Percentiles rank a stretch among this genome's conserved stretches.
phyloP scores from a whole-genome alignment of 2,329 filamentous ascomycete genomes.

The Microcyclospora pomicola region DNA sequence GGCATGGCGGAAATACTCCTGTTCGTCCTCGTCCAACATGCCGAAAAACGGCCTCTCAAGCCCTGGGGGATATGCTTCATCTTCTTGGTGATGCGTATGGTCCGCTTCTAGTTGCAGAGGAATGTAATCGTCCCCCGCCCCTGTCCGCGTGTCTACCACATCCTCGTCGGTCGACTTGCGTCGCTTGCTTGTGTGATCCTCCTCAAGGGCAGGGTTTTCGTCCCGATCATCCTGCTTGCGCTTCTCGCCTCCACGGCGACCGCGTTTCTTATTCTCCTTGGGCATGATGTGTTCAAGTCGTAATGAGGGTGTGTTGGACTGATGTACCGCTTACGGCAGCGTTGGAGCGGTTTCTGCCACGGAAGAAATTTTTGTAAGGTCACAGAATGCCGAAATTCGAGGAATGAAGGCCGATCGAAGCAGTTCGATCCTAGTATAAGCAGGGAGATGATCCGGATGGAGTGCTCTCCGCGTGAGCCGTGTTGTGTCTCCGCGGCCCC shows the following conservation, averaged over 20 bases:
- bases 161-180: conserved; percentile 23
- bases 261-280: conserved; percentile 44
- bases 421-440: too few relatives aligned
- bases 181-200: conserved; percentile 26
- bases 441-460: too few relatives aligned
- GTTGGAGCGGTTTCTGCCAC: too few relatives aligned
- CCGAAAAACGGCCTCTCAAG: conserved; percentile 73
- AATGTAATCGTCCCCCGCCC: conserved; percentile 5
- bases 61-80: conserved; percentile 16
- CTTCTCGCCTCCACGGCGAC: conserved; percentile 41
- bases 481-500: too few relatives aligned
- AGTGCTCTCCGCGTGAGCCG: too few relatives aligned
- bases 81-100: conserved; percentile 6
- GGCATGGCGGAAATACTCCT: conserved; percentile 85
- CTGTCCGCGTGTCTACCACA: too few relatives aligned
- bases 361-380: too few relatives aligned
- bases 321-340: too few relatives aligned
- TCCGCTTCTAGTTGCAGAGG: conserved; percentile 12
- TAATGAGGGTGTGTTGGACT: not conserved
- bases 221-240: conserved; percentile 34
- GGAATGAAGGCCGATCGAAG: too few relatives aligned
- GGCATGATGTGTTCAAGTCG: conserved; percentile 33
- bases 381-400: too few relatives aligned
- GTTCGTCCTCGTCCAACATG: conserved; percentile 80
- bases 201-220: conserved; percentile 17